These are phyloP conservation scores for Pyracantha coccinea DNA, from an alignment of 331 rosid genomes.

Conservation along the genomic window DNA sequence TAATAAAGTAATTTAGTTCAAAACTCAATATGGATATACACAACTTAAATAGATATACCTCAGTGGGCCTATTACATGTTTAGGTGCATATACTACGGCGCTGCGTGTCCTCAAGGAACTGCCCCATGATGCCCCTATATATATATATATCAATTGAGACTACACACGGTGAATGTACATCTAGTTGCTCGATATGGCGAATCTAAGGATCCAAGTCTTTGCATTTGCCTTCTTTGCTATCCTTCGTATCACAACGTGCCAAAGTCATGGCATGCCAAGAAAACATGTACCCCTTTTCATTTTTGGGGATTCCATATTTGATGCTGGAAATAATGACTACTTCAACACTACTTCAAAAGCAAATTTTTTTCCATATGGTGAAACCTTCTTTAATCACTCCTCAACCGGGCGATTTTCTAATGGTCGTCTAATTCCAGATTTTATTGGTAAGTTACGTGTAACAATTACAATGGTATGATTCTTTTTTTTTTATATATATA, in stretches of 20 bases:
- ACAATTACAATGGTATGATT: too few species aligned
- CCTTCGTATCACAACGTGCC: not conserved
- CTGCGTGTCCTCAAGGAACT: too few species aligned
- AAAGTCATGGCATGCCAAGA: not conserved
- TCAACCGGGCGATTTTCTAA: constrained; percentile 30
- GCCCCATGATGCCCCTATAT: too few species aligned
- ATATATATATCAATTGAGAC: not conserved
- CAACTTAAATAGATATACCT: too few species aligned
- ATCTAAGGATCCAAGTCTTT: not conserved
- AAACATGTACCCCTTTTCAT: constrained; percentile 21
- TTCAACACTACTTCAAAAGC: constrained; percentile 23
- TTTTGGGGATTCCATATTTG: constrained; percentile 33
- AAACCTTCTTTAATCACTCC: constrained; percentile 30
- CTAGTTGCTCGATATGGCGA: not conserved
- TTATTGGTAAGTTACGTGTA: not conserved
- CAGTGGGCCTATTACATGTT: too few species aligned
- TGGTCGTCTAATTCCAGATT: constrained; percentile 25
- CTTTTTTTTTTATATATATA: too few species aligned
- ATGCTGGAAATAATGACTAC: constrained; percentile 38
- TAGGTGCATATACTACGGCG: too few species aligned
- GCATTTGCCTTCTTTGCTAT: not conserved
- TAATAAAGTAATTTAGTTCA: too few species aligned
- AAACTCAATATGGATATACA: too few species aligned
- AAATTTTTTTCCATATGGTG: constrained; percentile 22
- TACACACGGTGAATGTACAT: not conserved